Conservation (phyloP, 225 moss, liverwort and hornwort genomes). For the Marchantia polymorpha region DNA sequence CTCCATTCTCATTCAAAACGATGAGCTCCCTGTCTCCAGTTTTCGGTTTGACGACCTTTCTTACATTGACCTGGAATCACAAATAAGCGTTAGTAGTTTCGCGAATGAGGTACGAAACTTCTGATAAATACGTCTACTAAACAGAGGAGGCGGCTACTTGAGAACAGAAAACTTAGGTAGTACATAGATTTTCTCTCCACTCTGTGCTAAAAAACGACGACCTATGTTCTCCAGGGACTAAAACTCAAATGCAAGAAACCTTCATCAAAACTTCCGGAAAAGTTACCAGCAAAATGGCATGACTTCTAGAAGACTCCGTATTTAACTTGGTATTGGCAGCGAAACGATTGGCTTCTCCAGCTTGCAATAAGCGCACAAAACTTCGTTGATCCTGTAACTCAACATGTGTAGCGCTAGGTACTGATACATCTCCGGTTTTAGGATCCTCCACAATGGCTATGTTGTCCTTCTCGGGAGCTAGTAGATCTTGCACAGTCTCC, state of each 20-base stretch:
- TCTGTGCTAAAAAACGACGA: background rate
- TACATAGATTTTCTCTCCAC: background rate
- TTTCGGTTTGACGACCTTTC: constrained; percentile 63
- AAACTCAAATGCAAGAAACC: background rate
- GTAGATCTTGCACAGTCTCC: constrained; percentile 98
- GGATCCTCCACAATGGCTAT: constrained; percentile 94
- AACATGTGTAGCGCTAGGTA: constrained; percentile 90
- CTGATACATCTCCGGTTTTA: constrained; percentile 93
- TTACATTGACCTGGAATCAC: constrained; percentile 67
- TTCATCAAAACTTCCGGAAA: background rate
- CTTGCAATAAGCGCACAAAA: constrained; percentile 75
- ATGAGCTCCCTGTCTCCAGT: constrained; percentile 51
- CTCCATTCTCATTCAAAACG: constrained; percentile 60
- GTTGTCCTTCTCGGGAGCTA: constrained; percentile 96
- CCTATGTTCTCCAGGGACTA: background rate
- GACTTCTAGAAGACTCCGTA: constrained; percentile 96
- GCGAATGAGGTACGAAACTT: background rate
- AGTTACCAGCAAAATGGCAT: constrained; percentile 86
- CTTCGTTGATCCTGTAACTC: constrained; percentile 81
- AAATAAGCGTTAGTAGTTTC: background rate
- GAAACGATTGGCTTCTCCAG: constrained; percentile 95
- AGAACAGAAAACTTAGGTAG: background rate
- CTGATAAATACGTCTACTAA: background rate
- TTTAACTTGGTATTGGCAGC: constrained; percentile 99
- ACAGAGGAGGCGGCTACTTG: background rate